These are phyloP conservation scores for Blastobotrys muscicola DNA, from an alignment of 805 yeast species.

Conservation along the genomic window DNA sequence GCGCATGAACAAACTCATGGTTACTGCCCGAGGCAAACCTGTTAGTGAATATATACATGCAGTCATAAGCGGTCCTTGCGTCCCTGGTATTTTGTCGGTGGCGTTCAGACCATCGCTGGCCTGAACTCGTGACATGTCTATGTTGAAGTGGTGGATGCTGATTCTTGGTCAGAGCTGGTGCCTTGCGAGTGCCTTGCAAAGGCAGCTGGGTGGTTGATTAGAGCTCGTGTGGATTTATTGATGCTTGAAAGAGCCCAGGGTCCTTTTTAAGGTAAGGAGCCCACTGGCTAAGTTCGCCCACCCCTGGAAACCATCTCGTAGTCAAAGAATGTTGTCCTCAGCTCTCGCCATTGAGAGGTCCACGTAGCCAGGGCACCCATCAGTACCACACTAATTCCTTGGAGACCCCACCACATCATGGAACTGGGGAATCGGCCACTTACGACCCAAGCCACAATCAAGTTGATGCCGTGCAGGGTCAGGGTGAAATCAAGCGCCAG, in stretches of 20 bases:
- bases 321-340: constrained; percentile 82
- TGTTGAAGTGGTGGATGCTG: too few relatives aligned
- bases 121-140: too few relatives aligned
- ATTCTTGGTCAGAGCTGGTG: too few relatives aligned
- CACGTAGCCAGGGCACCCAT: constrained; percentile 80
- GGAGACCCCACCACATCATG: constrained; percentile 79
- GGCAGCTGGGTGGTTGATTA: background rate
- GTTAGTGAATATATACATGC: too few relatives aligned
- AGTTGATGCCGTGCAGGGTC: constrained; percentile 79
- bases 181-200: too few relatives aligned
- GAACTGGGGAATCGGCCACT: constrained; percentile 60
- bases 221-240: background rate
- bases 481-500: constrained; percentile 94
- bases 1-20: too few relatives aligned
- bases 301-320: constrained; percentile 19
- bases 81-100: too few relatives aligned
- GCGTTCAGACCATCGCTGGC: too few relatives aligned
- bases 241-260: background rate
- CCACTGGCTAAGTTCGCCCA: background rate
- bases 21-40: too few relatives aligned
- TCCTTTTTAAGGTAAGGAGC: background rate
- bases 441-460: constrained; percentile 57
- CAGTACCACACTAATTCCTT: constrained; percentile 53
- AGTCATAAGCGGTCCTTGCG: too few relatives aligned
- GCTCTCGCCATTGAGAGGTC: constrained; percentile 85